Evolutionary conservation across 1,139 yeast genomes (phyloP).

Genomic region (Sugiyamaella grinbergsii): DNA sequence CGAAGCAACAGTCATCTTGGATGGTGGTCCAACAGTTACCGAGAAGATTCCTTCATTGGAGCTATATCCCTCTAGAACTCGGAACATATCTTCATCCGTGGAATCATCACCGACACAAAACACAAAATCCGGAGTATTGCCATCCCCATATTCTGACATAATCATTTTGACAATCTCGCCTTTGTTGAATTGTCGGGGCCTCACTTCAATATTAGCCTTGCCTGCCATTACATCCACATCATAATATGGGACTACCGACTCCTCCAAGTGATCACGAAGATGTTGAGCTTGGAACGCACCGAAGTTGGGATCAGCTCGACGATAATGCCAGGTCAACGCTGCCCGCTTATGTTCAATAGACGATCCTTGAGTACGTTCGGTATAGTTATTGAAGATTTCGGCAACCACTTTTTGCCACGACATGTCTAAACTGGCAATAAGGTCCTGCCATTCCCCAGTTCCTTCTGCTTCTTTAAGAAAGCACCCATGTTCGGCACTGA

Average conservation of each 20-base stretch:
- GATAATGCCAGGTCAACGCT: constrained; percentile 97
- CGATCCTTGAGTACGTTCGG: constrained; percentile 90
- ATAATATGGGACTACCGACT: constrained; percentile 61
- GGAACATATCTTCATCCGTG: constrained; percentile 98
- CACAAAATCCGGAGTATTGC: constrained; percentile 66
- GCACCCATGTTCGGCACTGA: constrained; percentile 98
- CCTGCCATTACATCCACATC: constrained; percentile 98
- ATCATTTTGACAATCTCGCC: constrained; percentile 92
- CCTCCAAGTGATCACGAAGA: constrained; percentile 64
- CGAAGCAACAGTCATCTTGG: constrained; percentile 83
- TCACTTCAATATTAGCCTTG: constrained; percentile 93
- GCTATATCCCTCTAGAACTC: constrained; percentile 65
- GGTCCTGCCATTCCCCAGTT: constrained; percentile 67
- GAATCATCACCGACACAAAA: constrained; percentile 93
- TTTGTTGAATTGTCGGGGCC: constrained; percentile 91
- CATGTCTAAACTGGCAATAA: constrained; percentile 85
- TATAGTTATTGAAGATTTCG: constrained; percentile 68
- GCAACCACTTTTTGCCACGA: constrained; percentile 87
- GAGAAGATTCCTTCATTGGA: constrained; percentile 56
- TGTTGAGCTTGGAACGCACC: constrained; percentile 84
- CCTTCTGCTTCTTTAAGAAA: constrained; percentile 72
- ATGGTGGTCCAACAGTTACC: constrained; percentile 93
- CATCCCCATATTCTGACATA: constrained; percentile 47
- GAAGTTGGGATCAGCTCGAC: constrained; percentile 90
- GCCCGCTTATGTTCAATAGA: constrained; percentile 85